Evolutionary conservation across 768 basidiomycete genomes (phyloP), one percentile per base, ranked within the genome.

Genomic region (Tylopilus plumbeoviolaceoides): DNA sequence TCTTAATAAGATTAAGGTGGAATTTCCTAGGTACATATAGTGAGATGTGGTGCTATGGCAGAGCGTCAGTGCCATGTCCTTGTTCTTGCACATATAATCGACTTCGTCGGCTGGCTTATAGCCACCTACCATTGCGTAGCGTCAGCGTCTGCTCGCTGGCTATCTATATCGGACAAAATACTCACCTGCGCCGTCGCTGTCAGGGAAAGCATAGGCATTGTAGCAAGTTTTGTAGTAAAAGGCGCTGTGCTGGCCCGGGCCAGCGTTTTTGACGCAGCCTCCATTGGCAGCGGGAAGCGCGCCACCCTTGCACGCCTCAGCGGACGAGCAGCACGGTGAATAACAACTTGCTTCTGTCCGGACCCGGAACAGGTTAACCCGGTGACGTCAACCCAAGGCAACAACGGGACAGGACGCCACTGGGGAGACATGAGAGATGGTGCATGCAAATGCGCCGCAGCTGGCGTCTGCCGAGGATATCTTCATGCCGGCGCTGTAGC

Each of bases 71-170:
- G 57, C 59, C 33, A 64, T 57, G 7, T 46, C 33, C 55, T 5
- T 10, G 40, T 64, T 61, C n/a, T 25, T 7, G 49, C 62, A 63
- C 18, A 54, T 63, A 31, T 53, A 63, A n/a, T 49, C 62, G n/a
- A 63, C 62, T 27, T 44, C 18, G 38, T 63, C 55, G 33, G 59
- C 62, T 1, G 62, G 62, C 2, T 48, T 58, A 41, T 60, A 18
- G 12, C 38, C 38, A 7, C 38, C 38, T 38, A 7, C 38, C 18
- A 18, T 15, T 4, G 1, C 7, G 8, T 18, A 8, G n/a, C 7
- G n/a, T 38, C 38, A 18, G n/a, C 17, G 15, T 6, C 3, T 6
- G 15, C 36, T 17, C n/a, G 8, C 7, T 6, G 33, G 5, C 33
- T 5, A 17, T 36, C 15, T 4, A 17, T 57, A 23, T 50, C 55